Evolutionary conservation across 805 yeast species (phyloP), one percentile per base, ranked within the genome.

Genomic region (Lipomyces lipofer): DNA sequence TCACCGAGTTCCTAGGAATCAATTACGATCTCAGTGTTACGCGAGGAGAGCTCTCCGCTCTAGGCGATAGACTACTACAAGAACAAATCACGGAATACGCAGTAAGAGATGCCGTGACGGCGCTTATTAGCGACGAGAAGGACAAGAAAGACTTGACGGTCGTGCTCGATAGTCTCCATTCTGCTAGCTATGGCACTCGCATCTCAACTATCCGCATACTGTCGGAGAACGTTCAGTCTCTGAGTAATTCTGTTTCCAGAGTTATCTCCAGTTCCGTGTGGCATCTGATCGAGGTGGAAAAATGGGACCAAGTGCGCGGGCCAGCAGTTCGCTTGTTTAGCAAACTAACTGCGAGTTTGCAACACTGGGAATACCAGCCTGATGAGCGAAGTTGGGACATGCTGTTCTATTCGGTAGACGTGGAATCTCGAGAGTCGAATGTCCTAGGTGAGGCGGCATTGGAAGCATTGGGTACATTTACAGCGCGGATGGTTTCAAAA

Each of bases 391-490:
- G 30, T 21, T 64, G 72, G 62, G 54, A 66, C 2, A 47, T 68
- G 12, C 66, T 77, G 36, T 66, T 69, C 28, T 56, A 63, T 2
- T 58, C 70, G 13, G 58, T 71, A n/a, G 66, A 68, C 28, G 61
- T 66, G 2, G 52, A 64, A 3, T 67, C 68, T 25, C 75, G 78
- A 42, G 83, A 79, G 52, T 78, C 75, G 25, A 68, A 56, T 32
- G 5, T 36, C 13, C 49, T 80, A n/a, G 73, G 70, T 52, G 69
- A 78, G 17, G 70, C 79, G 2, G 72, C 82, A 0, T 63, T 84
- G 13, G 83, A 80, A 63, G 72, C 79, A 1, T 64, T 82, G 9
- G 87, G 88, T 0, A 67, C 75, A 1, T 67, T 75, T 29, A 67
- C 75, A 3, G 68, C 70, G 1, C 42, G 33, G 12, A 19, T 51